Conservation (phyloP, 2,329 filamentous ascomycete species). For the Alternaria atra region DNA sequence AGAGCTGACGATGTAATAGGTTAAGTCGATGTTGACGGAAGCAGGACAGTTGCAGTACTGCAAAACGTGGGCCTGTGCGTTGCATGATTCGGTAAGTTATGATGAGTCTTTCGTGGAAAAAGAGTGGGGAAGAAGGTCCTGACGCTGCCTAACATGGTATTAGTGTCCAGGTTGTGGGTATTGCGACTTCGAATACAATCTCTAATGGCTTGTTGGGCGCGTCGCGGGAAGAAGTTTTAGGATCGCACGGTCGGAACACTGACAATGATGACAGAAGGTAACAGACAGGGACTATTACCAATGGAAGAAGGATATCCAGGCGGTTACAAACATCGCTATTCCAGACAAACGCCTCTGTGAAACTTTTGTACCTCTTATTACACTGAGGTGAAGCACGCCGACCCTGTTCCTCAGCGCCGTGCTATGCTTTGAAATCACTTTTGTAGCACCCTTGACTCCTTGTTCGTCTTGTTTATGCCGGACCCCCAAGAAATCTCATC, state of each 20-base stretch:
- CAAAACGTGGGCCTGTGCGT: not conserved
- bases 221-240: no score
- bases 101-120: not conserved
- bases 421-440: conserved; percentile 16
- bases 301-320: not conserved
- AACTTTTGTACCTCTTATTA: not conserved
- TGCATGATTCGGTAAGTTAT: not conserved
- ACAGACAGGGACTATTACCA: not conserved
- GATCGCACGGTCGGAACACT: not conserved
- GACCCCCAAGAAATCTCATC: conserved; percentile 20
- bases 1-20: not conserved
- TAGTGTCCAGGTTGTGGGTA: not conserved
- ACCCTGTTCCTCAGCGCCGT: not conserved
- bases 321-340: not conserved
- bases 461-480: not conserved
- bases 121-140: not conserved
- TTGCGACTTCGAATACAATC: not conserved
- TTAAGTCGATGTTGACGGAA: not conserved
- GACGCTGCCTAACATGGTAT: not conserved
- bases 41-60: not conserved
- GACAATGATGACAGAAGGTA: not conserved
- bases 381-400: not conserved
- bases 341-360: not conserved
- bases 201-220: not conserved
- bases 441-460: conserved; percentile 1